Conservation (phyloP, 805 yeast genomes). For the Kodamaea leandrae region DNA sequence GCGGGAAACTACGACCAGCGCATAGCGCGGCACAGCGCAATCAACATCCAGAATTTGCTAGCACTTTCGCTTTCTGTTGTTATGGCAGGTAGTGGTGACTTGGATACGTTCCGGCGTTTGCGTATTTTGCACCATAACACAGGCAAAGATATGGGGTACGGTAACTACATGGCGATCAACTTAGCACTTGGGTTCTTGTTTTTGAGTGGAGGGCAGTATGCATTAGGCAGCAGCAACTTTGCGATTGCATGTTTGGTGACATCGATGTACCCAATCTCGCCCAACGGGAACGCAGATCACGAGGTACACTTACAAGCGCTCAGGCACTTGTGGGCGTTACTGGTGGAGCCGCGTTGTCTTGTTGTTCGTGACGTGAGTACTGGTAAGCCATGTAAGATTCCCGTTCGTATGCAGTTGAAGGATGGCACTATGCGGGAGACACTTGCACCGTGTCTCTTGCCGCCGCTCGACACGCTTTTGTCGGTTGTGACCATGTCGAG, state of each 20-base stretch:
- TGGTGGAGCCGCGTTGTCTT: slow-evolving; percentile 80
- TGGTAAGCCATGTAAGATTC: slow-evolving; percentile 50
- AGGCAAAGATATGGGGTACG: slow-evolving; percentile 49
- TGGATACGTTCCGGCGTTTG: slow-evolving; percentile 70
- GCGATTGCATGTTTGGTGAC: slow-evolving; percentile 69
- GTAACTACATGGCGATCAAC: slow-evolving; percentile 73
- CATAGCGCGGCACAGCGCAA: slow-evolving; percentile 52
- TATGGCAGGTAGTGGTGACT: slow-evolving; percentile 91
- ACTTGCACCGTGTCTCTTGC: slow-evolving; percentile 67
- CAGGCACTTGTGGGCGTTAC: slow-evolving; percentile 86
- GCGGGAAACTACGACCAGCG: slow-evolving; percentile 55
- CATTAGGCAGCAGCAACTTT: slow-evolving; percentile 61
- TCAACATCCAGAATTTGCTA: slow-evolving; percentile 55
- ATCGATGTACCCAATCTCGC: slow-evolving; percentile 75
- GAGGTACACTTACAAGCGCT: slow-evolving; percentile 78
- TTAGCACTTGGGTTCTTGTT: slow-evolving; percentile 85
- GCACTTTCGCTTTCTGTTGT: slow-evolving; percentile 66
- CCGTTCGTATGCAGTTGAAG: slow-evolving; percentile 37
- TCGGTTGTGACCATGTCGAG: slow-evolving; percentile 46
- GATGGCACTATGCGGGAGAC: slow-evolving; percentile 35
- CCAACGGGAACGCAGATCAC: slow-evolving; percentile 40
- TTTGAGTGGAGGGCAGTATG: slow-evolving; percentile 90
- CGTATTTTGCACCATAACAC: slow-evolving; percentile 65
- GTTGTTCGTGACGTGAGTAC: slow-evolving; percentile 68
- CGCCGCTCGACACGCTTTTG: slow-evolving; percentile 50